Base-by-base conservation (phyloP, 495 filamentous ascomycete species). In the Ascodesmis nigricans region DNA sequence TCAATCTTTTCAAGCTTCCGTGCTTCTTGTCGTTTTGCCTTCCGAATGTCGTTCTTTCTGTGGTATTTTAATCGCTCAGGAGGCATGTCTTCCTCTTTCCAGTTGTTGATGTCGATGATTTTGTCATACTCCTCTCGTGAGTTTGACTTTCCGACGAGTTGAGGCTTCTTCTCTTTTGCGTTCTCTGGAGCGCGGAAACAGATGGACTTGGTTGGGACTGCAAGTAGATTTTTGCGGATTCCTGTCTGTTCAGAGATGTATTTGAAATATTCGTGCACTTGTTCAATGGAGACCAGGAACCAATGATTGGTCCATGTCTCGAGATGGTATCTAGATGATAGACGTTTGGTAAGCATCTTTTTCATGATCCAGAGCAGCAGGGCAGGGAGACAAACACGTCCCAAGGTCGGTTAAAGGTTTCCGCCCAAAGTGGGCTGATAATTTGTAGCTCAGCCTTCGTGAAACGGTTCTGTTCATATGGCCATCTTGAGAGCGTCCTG, bases 371-470 rank as follows among this genome's bases (percentile, higher is more conserved):
- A 10, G 20, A 20, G 10, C 13, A 9, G n/a, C 21, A 20, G n/a
- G 18, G 29, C 8, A 19, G 16, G 21, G 22, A 20, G n/a, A 49
- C 41, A 6, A 15, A 47, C 43, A 52, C 36, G 26, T 50, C 44
- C 47, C 47, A 52, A 7, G 31, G 31, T 21, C 31, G 30, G 15
- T 36, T 31, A 44, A 47, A 47, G 33, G 51, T 42, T 5, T 36
- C 39, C 13, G 28, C 25, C 51, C 48, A 32, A 52, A 52, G 33
- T 49, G 43, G 47, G 15, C 33, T 31, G 28, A 52, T 35, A 29
- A 47, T 40, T 36, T 51, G 42, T 14, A 41, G 47, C 14, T 52
- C 40, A 10, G 48, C 47, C 28, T 29, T 46, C 14, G 39, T 36
- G 17, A 52, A 52, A 40, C 6, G 37, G 36, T n/a, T 32, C 21